These are phyloP conservation scores for Westerdykella ornata DNA, from an alignment of 2,329 filamentous ascomycete genomes.

Conservation along the genomic window DNA sequence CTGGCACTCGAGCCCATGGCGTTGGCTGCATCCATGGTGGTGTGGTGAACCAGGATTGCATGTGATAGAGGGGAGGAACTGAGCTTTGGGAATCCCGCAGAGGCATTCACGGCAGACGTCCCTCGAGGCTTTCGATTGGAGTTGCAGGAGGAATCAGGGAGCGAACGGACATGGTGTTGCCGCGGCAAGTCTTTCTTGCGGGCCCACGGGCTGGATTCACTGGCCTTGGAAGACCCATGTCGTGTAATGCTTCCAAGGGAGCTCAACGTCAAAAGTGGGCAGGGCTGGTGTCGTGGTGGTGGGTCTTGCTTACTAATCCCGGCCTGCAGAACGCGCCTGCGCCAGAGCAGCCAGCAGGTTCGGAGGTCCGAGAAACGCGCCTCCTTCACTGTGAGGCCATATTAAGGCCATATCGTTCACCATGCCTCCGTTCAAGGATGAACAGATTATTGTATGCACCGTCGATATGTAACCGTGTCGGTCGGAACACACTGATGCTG, in stretches of 20 bases:
- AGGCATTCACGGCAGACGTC: not conserved
- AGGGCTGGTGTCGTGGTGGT: not conserved
- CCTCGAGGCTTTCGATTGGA: not conserved
- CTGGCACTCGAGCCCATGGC: conserved; percentile 11
- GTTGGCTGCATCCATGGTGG: not conserved
- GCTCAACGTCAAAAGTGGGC: not conserved
- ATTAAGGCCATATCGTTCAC: too few species aligned
- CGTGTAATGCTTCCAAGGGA: not conserved
- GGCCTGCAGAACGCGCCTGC: not conserved
- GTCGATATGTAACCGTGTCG: conserved; percentile 1
- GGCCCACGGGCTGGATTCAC: too few species aligned
- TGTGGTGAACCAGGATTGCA: not conserved
- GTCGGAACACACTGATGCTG: conserved; percentile 8
- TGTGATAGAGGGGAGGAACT: not conserved
- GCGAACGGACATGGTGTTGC: conserved; percentile 5
- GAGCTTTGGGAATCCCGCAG: not conserved
- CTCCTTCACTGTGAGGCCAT: not conserved
- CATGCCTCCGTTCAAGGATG: conserved; percentile 43
- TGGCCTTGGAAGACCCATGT: too few species aligned
- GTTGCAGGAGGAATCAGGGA: not conserved
- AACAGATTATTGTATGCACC: conserved; percentile 39
- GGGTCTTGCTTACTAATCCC: too few species aligned
- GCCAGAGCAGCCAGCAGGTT: conserved; percentile 1
- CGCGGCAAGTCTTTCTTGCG: not conserved
- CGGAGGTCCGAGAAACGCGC: conserved; percentile 4